Base-by-base conservation (phyloP, 1,284 basidiomycete species). In the Chalciporus sp. region DNA sequence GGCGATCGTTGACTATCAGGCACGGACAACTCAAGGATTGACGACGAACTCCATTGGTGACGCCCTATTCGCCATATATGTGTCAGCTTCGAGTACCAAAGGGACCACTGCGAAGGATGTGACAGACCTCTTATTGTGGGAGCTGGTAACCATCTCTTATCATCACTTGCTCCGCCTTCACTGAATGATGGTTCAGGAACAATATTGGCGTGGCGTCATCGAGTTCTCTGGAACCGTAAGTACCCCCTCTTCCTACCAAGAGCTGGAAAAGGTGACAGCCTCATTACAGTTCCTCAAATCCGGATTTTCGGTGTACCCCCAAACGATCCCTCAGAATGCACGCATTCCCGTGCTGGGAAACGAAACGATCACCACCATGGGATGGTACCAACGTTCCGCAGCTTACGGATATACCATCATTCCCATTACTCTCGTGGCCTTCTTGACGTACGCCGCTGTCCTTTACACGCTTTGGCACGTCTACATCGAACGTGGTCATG, bases 201-300 rank as follows among this genome's bases (percentile, higher is more conserved):
- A 49, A 11, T 64, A 61, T 20, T 64, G 61, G 60, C 44, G 31
- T 1, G 59, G 60, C 37, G 51, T 61, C 17, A 45, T 61, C 26
- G 61, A 61, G 10, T 61, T 63, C 48, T 43, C 52, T 1, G 58
- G 49, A 14, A 61, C 60, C 8, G 60, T 61, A 37, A 33, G 52
- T 11, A 8, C n/a, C 7, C 35, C 3, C 33, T 23, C 16, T 37
- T 8, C n/a, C 35, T 37, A 6, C 2, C 12, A 17, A 17, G 16
- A 37, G 7, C 35, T 2, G 7, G 8, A 37, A 9, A 7, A 37
- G 1, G 16, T 37, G 16, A 37, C 16, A n/a, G 6, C 7, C n/a
- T n/a, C 2, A 9, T 2, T 1, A 6, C 35, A 61, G 60, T 61
- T 61, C 40, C 52, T 61, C n/a, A 47, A 58, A 47, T 61, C 61